Percentiles rank a stretch among this genome's conserved stretches.
Conservation (phyloP, 2,329 filamentous ascomycete genomes). For the Thermochaetoides dissita region DNA sequence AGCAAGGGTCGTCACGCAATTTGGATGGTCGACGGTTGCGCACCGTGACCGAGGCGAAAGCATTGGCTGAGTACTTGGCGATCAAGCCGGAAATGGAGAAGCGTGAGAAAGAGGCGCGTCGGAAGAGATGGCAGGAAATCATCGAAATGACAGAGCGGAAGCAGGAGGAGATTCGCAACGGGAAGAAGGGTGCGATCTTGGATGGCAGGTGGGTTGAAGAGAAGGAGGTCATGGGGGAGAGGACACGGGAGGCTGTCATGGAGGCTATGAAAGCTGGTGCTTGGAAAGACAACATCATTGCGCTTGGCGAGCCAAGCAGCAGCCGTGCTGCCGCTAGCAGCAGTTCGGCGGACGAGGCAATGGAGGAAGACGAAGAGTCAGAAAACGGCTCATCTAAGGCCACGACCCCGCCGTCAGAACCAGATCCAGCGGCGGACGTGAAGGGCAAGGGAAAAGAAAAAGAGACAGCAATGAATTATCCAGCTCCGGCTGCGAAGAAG, state of each 20-base stretch:
- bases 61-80: slow-evolving; percentile 82
- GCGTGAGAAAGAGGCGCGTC: slow-evolving; percentile 76
- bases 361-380: slow-evolving; percentile 25
- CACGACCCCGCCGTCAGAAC: slow-evolving; percentile 34
- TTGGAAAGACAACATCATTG: slow-evolving; percentile 39
- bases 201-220: slow-evolving; percentile 92
- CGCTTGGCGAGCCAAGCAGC: slow-evolving; percentile 1
- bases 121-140: slow-evolving; percentile 76
- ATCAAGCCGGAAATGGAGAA: slow-evolving; percentile 96
- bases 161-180: slow-evolving; percentile 69
- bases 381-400: slow-evolving; percentile 29
- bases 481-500: slow-evolving; percentile 25
- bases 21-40: slow-evolving; percentile 79
- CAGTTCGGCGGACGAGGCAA: slow-evolving; percentile 3
- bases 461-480: slow-evolving; percentile 24
- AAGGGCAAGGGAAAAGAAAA: slow-evolving; percentile 25
- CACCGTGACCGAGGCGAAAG: slow-evolving; percentile 90
- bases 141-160: slow-evolving; percentile 71
- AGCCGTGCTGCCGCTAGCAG: slow-evolving; percentile 1
- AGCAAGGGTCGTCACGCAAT: slow-evolving; percentile 84
- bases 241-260: slow-evolving; percentile 62
- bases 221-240: slow-evolving; percentile 78
- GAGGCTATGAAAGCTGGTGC: slow-evolving; percentile 53
- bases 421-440: slow-evolving; percentile 19
- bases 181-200: slow-evolving; percentile 54